Percentiles rank a stretch among this genome's conserved stretches.
phyloP scores from a whole-genome alignment of 2,329 filamentous ascomycete genomes.

The Eutypella sp. region DNA sequence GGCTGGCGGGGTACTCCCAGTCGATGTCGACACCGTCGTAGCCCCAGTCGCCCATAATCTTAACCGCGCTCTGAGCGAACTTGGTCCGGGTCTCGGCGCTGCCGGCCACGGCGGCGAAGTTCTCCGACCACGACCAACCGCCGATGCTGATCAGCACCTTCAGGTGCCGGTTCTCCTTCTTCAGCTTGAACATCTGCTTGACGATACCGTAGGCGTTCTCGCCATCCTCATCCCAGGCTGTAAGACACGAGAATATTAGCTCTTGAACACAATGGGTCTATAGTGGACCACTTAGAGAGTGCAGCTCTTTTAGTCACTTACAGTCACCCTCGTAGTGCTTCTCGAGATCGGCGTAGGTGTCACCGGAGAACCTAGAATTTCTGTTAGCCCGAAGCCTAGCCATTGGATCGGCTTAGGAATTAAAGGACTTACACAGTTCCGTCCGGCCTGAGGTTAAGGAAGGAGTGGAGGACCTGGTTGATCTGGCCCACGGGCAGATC shows the following conservation, averaged over 20 bases:
- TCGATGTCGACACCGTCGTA: slow-evolving; percentile 40
- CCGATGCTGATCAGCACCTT: slow-evolving; percentile 79
- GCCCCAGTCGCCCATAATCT: slow-evolving; percentile 68
- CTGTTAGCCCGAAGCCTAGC: slow-evolving; percentile 11
- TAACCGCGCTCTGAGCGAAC: slow-evolving; percentile 67
- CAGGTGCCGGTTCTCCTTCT: slow-evolving; percentile 70
- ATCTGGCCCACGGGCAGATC: slow-evolving; percentile 65
- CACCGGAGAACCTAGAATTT: slow-evolving; percentile 52
- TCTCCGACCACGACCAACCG: slow-evolving; percentile 77
- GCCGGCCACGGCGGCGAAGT: slow-evolving; percentile 65
- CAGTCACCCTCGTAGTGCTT: slow-evolving; percentile 69
- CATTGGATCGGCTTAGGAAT: neutral
- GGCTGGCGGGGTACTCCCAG: slow-evolving; percentile 36
- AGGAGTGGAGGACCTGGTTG: slow-evolving; percentile 76
- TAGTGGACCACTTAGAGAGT: too few relatives aligned
- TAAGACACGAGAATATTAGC: slow-evolving; percentile 10
- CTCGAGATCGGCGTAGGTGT: slow-evolving; percentile 64
- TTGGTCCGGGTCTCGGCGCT: slow-evolving; percentile 54
- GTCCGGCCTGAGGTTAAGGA: slow-evolving; percentile 67
- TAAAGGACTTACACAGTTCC: slow-evolving; percentile 60
- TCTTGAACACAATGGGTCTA: neutral
- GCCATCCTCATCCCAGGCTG: slow-evolving; percentile 55
- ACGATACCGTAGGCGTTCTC: slow-evolving; percentile 76
- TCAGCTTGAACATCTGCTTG: slow-evolving; percentile 74
- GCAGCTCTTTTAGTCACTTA: slow-evolving; percentile 34